Evolutionary conservation across 352 stramenopile genomes (phyloP).

Genomic region (Phytophthora aleatoria): DNA sequence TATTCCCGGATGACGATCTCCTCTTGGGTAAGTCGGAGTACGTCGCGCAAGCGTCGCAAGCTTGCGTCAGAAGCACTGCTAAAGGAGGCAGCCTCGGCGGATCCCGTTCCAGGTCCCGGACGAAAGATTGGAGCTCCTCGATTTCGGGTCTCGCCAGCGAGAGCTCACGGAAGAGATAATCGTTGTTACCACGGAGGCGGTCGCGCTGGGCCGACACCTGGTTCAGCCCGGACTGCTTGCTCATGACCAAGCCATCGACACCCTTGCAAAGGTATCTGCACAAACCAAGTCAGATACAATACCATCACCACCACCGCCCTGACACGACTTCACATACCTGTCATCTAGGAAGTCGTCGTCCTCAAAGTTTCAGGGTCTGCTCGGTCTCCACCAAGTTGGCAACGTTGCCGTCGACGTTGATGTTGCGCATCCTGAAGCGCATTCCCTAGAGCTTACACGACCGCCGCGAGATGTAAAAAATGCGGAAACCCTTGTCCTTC

Average conservation of each 20-base stretch:
- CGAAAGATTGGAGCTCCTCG: background rate
- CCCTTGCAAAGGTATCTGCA: slow-evolving; percentile 64
- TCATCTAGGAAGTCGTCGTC: slow-evolving; percentile 82
- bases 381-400: slow-evolving; percentile 97
- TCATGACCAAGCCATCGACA: slow-evolving; percentile 48
- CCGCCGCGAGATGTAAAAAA: slow-evolving; percentile 76
- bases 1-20: too few species aligned
- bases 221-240: slow-evolving; percentile 91
- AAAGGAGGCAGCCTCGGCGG: too few species aligned
- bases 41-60: too few species aligned
- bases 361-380: slow-evolving; percentile 75
- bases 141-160: background rate
- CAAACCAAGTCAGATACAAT: background rate
- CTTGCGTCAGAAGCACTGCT: too few species aligned
- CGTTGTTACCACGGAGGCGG: background rate
- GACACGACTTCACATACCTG: slow-evolving; percentile 31
- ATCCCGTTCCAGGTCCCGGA: background rate
- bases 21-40: too few species aligned
- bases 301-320: background rate
- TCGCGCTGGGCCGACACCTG: background rate
- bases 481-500: slow-evolving; percentile 56
- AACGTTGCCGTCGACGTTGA: slow-evolving; percentile 90
- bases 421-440: slow-evolving; percentile 92
- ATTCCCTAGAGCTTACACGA: slow-evolving; percentile 85
- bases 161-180: background rate